Evolutionary conservation across 2,329 filamentous ascomycete genomes (phyloP), one percentile per base, ranked within the genome.

Genomic region (Berkeleyomyces basicola): DNA sequence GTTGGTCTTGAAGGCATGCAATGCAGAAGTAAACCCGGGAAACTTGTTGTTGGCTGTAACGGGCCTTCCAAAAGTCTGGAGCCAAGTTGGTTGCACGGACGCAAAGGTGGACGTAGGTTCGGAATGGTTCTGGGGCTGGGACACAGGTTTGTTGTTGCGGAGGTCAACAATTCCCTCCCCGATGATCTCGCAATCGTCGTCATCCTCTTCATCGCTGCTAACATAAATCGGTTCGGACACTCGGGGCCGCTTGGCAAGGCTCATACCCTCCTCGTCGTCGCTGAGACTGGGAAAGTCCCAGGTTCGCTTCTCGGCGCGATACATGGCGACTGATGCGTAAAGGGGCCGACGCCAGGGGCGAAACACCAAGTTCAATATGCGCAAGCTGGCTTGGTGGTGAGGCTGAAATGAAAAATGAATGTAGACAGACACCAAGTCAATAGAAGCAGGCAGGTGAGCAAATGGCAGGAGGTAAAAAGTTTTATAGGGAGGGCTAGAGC

Each of bases 151-250:
- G 47, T 14, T 40, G 33, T 55, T 43, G 39, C 42, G 14, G 7
- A 63, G 61, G 31, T 58, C 61, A 63, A 61, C 55, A 42, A 63
- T 16, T 31, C 10, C 9, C 3, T 7, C 33, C 16, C n/a, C 49
- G n/a, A 55, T n/a, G 36, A 55, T 37, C 51, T 55, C 51, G 51
- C 39, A 59, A 59, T 55, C 51, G 46, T 58, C 53, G 37, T 46
- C 57, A 31, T 59, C 64, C 62, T 65, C 61, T 5, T 62, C 61
- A 39, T 49, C 51, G 16, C 51, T 49, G 47, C 49, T 62, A 58
- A 62, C 39, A n/a, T 58, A 55, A 44, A 62, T 40, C 5, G 55
- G 55, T 47, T 58, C 55, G 33, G 47, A 55, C 4, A 47, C 11
- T 7, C 51, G 51, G 14, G 11, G 7, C 33, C 33, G 51, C 51